Evolutionary conservation across 2,329 filamentous ascomycete species (phyloP).

Genomic region (Colletotrichum liaoningense): DNA sequence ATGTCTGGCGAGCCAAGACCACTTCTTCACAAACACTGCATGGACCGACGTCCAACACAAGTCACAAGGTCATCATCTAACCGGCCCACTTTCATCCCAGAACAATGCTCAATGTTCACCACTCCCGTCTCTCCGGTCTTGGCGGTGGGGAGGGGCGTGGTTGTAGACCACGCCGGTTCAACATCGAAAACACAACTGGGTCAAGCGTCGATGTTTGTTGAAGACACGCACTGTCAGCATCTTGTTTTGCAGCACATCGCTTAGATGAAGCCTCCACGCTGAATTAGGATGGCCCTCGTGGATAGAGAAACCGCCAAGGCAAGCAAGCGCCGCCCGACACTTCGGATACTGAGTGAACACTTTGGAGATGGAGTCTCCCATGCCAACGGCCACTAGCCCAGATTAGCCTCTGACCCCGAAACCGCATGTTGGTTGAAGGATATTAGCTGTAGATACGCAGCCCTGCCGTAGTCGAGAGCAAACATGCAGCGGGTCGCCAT

Average conservation of each 20-base stretch:
- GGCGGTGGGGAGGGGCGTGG: neutral
- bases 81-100: neutral
- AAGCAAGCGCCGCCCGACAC: neutral
- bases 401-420: neutral
- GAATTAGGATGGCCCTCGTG: neutral
- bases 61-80: neutral
- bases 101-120: neutral
- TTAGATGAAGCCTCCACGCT: constrained; percentile 16
- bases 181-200: neutral
- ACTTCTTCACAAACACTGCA: neutral
- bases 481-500: constrained; percentile 8
- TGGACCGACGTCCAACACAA: neutral
- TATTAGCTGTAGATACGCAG: neutral
- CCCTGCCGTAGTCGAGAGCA: constrained; percentile 13
- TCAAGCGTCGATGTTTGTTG: neutral
- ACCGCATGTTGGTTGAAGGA: constrained; percentile 2
- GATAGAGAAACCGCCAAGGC: neutral
- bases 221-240: neutral
- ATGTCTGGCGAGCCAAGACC: neutral
- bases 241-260: neutral
- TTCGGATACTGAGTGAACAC: neutral
- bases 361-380: neutral
- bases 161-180: neutral
- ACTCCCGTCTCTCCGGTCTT: neutral
- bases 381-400: neutral